A percentile compares a stretch with the other conserved stretches of the same genome.
Evolutionary conservation across 2,329 filamentous ascomycete species (phyloP).

Genomic region (Neofusicoccum cordaticola): DNA sequence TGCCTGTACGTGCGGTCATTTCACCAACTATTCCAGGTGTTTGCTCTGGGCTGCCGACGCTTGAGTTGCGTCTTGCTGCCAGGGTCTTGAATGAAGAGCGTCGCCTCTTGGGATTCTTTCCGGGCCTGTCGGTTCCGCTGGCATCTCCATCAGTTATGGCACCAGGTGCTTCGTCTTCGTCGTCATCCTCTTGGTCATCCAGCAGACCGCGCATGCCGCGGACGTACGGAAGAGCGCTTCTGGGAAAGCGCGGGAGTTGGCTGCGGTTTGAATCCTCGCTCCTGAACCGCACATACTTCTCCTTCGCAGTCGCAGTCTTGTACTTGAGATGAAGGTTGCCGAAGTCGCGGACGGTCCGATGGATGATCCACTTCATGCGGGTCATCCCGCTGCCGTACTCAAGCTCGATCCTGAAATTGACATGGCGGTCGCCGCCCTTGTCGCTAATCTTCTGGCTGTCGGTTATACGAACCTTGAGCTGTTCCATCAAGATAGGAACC

Average conservation of each 20-base stretch:
- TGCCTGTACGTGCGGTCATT: conserved; percentile 32
- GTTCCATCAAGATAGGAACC: conserved; percentile 91
- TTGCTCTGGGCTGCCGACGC: conserved; percentile 38
- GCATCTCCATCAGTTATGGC: conserved; percentile 61
- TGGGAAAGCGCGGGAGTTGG: conserved; percentile 86
- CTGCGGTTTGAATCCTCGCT: conserved; percentile 64
- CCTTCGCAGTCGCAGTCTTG: conserved; percentile 79
- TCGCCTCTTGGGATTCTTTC: conserved; percentile 34
- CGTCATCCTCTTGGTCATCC: conserved; percentile 62
- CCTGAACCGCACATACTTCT: conserved; percentile 72
- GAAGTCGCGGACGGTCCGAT: conserved; percentile 83
- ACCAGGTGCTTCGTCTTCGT: conserved; percentile 68
- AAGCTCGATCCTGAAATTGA: conserved; percentile 84
- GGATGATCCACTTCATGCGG: conserved; percentile 93
- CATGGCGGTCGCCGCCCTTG: conserved; percentile 63
- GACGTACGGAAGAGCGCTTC: conserved; percentile 84
- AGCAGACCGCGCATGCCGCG: conserved; percentile 70
- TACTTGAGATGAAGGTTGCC: conserved; percentile 91
- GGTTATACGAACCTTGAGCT: conserved; percentile 82
- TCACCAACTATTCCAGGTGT: conserved; percentile 24
- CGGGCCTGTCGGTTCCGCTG: conserved; percentile 63
- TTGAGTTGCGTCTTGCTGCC: conserved; percentile 57
- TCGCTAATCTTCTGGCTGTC: conserved; percentile 72
- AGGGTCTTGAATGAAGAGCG: conserved; percentile 56
- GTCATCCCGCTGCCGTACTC: conserved; percentile 96